These are phyloP conservation scores for Colletotrichum shisoi DNA, from an alignment of 2,329 filamentous ascomycete genomes.

Conservation along the genomic window DNA sequence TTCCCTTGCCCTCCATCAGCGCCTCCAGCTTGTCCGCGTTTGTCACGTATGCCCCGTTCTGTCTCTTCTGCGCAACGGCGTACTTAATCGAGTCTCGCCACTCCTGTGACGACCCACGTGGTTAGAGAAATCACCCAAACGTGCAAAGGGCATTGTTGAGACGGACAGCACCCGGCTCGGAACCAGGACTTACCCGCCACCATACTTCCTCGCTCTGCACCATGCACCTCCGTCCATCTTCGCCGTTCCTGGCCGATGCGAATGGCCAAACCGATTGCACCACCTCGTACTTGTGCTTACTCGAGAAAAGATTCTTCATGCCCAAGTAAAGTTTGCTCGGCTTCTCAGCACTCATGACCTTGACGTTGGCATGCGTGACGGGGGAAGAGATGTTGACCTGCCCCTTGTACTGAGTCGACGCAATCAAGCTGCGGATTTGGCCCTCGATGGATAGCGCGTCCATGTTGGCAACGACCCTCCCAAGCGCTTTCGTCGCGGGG, in stretches of 20 bases:
- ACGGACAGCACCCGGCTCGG: neutral
- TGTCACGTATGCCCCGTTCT: slow-evolving; percentile 54
- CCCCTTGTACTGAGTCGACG: slow-evolving; percentile 60
- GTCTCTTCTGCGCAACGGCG: slow-evolving; percentile 47
- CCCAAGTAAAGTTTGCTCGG: slow-evolving; percentile 64
- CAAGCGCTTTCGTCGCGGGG: slow-evolving; percentile 46
- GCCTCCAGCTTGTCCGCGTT: slow-evolving; percentile 63
- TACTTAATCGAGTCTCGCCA: slow-evolving; percentile 52
- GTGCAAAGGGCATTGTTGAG: neutral
- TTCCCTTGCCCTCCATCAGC: slow-evolving; percentile 3
- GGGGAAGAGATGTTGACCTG: slow-evolving; percentile 59
- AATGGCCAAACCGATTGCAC: slow-evolving; percentile 66
- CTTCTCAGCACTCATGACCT: slow-evolving; percentile 61
- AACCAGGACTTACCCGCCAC: slow-evolving; percentile 52
- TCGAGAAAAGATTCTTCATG: slow-evolving; percentile 60
- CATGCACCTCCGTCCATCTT: slow-evolving; percentile 54
- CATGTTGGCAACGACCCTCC: slow-evolving; percentile 63
- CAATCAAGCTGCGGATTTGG: slow-evolving; percentile 60
- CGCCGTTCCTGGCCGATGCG: slow-evolving; percentile 58
- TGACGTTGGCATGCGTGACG: slow-evolving; percentile 58
- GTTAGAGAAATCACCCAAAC: slow-evolving; percentile 1
- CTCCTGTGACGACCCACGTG: slow-evolving; percentile 43
- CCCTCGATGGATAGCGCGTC: slow-evolving; percentile 65
- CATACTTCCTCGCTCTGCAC: slow-evolving; percentile 66
- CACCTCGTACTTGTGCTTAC: slow-evolving; percentile 64